phyloP scores from a whole-genome alignment of 306 rosid species.

The Sindora glabra region DNA sequence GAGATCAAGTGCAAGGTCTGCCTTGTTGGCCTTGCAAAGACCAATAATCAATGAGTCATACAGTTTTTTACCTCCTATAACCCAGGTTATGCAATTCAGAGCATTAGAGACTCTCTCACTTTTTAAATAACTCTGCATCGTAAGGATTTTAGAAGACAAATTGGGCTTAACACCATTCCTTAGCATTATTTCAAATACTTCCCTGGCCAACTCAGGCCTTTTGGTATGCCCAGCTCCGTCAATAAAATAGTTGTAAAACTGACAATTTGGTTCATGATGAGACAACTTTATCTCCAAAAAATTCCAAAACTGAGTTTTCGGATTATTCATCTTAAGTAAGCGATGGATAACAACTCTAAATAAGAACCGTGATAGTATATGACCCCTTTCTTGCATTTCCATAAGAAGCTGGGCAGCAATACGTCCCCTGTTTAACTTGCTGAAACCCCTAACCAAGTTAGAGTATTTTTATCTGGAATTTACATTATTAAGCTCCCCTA shows the following conservation, averaged over 20 bases:
- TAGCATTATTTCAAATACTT: slow-evolving; percentile 54
- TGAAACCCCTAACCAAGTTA: slow-evolving; percentile 46
- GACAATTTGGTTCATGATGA: slow-evolving; percentile 4
- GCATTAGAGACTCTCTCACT: slow-evolving; percentile 48
- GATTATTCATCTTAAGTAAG: slow-evolving; percentile 44
- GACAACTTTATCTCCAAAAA: slow-evolving; percentile 52
- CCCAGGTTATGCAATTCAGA: slow-evolving; percentile 42
- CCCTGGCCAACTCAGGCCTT: slow-evolving; percentile 49
- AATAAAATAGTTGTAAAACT: slow-evolving; percentile 38
- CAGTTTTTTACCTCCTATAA: slow-evolving; percentile 23
- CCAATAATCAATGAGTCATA: slow-evolving; percentile 34
- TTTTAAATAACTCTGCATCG: slow-evolving; percentile 46
- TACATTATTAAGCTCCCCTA: slow-evolving; percentile 32
- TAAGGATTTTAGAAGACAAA: slow-evolving; percentile 23
- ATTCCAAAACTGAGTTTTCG: slow-evolving; percentile 31
- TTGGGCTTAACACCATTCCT: slow-evolving; percentile 37
- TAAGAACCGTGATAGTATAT: slow-evolving; percentile 14
- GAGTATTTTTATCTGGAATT: slow-evolving; percentile 25
- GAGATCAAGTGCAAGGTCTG: slow-evolving; percentile 33
- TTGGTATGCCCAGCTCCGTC: slow-evolving; percentile 47
- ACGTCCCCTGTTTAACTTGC: slow-evolving; percentile 40
- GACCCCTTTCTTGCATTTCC: slow-evolving; percentile 68
- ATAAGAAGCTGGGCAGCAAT: slow-evolving; percentile 65
- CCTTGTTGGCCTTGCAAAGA: slow-evolving; percentile 42
- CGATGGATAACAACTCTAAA: slow-evolving; percentile 38